Evolutionary conservation across 306 rosid species (phyloP).

Genomic region (Vachellia pachyceras): DNA sequence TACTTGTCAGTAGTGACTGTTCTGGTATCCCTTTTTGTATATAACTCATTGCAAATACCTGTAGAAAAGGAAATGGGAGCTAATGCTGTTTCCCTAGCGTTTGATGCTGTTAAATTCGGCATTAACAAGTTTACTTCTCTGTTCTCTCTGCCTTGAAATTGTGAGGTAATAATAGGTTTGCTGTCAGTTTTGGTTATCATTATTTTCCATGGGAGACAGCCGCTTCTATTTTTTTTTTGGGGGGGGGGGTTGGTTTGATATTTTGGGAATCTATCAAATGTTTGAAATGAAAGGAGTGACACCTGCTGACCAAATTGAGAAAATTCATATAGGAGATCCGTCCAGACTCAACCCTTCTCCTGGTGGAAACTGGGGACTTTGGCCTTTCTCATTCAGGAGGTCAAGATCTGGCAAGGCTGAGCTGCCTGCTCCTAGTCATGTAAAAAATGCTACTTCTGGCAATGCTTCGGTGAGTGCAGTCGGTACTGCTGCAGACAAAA

Average conservation of each 20-base stretch:
- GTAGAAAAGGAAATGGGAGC: conserved; percentile 37
- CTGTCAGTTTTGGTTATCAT: conserved; percentile 36
- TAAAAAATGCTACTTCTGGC: conserved; percentile 40
- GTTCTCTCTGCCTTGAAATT: conserved; percentile 34
- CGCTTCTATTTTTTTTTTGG: conserved; percentile 20
- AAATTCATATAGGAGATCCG: conserved; percentile 68
- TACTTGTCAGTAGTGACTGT: conserved; percentile 33
- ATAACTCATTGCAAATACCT: conserved; percentile 37
- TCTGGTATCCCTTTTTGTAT: conserved; percentile 37
- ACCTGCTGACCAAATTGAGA: conserved; percentile 50
- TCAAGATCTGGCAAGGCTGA: conserved; percentile 49
- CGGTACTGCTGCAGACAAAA: conserved; percentile 40
- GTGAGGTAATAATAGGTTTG: conserved; percentile 36
- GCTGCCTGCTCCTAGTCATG: conserved; percentile 47
- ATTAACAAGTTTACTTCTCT: conserved; percentile 40
- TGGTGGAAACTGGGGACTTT: conserved; percentile 77
- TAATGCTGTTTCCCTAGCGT: conserved; percentile 45
- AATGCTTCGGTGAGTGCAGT: conserved; percentile 50
- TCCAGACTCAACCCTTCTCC: conserved; percentile 48
- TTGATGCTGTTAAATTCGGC: conserved; percentile 40
- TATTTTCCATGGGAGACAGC: conserved; percentile 46
- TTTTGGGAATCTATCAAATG: conserved; percentile 39
- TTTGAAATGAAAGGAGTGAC: conserved; percentile 41
- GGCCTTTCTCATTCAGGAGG: conserved; percentile 81
- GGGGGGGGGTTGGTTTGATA: conserved; percentile 42